These are phyloP conservation scores for Aspergillus sp. DNA, from an alignment of 2,329 filamentous ascomycete genomes.

Conservation along the genomic window DNA sequence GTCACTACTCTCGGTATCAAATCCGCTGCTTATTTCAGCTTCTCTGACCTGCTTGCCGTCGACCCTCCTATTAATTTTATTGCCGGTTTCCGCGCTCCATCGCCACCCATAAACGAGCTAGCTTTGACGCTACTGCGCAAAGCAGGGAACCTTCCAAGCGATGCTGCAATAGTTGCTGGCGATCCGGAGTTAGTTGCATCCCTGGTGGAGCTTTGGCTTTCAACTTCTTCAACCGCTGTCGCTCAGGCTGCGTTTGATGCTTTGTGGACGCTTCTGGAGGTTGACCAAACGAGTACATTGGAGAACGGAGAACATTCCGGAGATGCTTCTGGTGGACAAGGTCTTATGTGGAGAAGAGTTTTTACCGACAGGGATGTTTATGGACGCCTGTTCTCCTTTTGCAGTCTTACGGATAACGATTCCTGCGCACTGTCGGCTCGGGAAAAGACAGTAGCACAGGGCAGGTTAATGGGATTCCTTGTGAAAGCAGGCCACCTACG, in stretches of 20 bases:
- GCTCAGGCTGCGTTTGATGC: slow-evolving; percentile 55
- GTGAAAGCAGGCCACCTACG: slow-evolving; percentile 54
- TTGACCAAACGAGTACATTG: slow-evolving; percentile 44
- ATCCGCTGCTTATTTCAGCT: slow-evolving; percentile 50
- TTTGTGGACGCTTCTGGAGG: slow-evolving; percentile 53
- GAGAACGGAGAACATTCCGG: slow-evolving; percentile 26
- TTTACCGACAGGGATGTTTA: slow-evolving; percentile 63
- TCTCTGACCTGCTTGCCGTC: slow-evolving; percentile 50
- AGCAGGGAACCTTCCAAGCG: slow-evolving; percentile 50
- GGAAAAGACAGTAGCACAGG: slow-evolving; percentile 60
- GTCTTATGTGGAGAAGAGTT: slow-evolving; percentile 61
- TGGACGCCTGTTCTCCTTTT: slow-evolving; percentile 56
- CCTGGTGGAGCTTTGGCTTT: slow-evolving; percentile 60
- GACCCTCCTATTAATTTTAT: slow-evolving; percentile 54
- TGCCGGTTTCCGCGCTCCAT: slow-evolving; percentile 53
- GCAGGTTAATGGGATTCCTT: slow-evolving; percentile 59
- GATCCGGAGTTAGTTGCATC: slow-evolving; percentile 55
- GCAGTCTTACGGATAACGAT: slow-evolving; percentile 44
- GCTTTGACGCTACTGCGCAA: slow-evolving; percentile 58
- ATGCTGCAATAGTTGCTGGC: slow-evolving; percentile 60
- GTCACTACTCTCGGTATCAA: slow-evolving; percentile 54
- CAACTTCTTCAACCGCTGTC: slow-evolving; percentile 55
- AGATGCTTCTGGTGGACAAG: slow-evolving; percentile 42
- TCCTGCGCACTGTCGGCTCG: slow-evolving; percentile 47
- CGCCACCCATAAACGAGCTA: slow-evolving; percentile 55